These are phyloP conservation scores for Cladochytrium replicatum DNA, from an alignment of 192 early-diverging fungal genomes.

Conservation along the genomic window DNA sequence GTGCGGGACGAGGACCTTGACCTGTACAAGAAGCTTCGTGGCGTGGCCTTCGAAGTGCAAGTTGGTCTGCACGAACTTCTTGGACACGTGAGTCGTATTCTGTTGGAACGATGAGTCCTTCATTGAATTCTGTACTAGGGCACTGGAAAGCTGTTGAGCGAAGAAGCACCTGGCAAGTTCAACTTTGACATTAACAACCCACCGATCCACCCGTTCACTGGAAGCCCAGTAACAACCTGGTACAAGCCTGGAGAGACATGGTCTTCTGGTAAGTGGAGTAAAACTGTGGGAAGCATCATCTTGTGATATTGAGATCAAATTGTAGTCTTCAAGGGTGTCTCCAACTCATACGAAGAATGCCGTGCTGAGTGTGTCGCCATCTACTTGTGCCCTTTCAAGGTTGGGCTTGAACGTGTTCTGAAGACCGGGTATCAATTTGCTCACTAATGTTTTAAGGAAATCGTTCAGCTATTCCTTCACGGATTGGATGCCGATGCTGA, in stretches of 20 bases:
- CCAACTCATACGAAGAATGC: constrained; percentile 36
- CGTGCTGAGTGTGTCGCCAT: constrained; percentile 49
- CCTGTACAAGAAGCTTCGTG: constrained; percentile 25
- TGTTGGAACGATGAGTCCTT: background rate
- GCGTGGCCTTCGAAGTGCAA: constrained; percentile 46
- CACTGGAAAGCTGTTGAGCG: constrained; percentile 45
- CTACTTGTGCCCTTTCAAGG: constrained; percentile 23
- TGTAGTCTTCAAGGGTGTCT: too few relatives aligned
- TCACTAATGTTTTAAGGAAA: too few relatives aligned
- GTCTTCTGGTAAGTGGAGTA: too few relatives aligned
- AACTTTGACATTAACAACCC: constrained; percentile 43
- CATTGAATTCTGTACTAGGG: constrained; percentile 35
- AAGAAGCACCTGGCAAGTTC: constrained; percentile 35
- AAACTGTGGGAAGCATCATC: too few relatives aligned
- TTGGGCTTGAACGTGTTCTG: too few relatives aligned
- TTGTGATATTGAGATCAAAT: too few relatives aligned
- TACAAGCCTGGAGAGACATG: constrained; percentile 54
- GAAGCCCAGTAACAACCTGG: constrained; percentile 34
- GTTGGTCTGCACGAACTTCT: constrained; percentile 50
- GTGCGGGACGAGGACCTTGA: constrained; percentile 34
- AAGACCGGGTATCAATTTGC: constrained; percentile 11
- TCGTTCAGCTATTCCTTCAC: constrained; percentile 43
- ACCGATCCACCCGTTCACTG: constrained; percentile 32
- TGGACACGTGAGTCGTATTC: constrained; percentile 6
- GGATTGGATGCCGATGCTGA: constrained; percentile 25